phyloP scores from a whole-genome alignment of 192 early-diverging fungal species.

The Coemansia sp. region DNA sequence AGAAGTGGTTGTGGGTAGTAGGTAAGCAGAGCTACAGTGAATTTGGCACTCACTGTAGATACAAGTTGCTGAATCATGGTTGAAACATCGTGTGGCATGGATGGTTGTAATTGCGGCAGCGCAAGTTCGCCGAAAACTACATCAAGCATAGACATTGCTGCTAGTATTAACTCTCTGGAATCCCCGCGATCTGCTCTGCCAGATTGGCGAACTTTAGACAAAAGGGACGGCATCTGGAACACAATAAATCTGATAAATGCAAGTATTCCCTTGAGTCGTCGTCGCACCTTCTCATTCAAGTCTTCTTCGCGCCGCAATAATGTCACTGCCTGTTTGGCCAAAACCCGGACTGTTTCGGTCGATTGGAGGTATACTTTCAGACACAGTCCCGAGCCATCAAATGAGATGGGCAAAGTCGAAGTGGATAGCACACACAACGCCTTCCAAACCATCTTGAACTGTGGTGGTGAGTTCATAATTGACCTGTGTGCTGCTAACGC shows the following conservation, averaged over 20 bases:
- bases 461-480: conserved; percentile 28
- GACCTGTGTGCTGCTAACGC: conserved; percentile 17
- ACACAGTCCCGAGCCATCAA: conserved; percentile 20
- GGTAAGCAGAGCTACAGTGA: conserved; percentile 17
- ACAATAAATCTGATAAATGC: conserved; percentile 41
- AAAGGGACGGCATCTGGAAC: conserved; percentile 35
- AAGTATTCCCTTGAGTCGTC: conserved; percentile 21
- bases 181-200: neutral
- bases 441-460: conserved; percentile 32
- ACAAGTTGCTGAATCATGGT: conserved; percentile 12
- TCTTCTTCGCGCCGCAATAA: conserved; percentile 6
- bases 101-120: neutral
- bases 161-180: neutral
- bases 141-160: conserved; percentile 28
- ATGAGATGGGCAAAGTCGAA: conserved; percentile 12
- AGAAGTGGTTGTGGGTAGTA: conserved; percentile 3
- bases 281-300: conserved; percentile 15
- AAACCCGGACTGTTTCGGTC: conserved; percentile 14
- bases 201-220: conserved; percentile 3
- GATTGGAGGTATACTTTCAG: conserved; percentile 19
- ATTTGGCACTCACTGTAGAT: conserved; percentile 13
- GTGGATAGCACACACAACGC: conserved; percentile 26
- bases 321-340: conserved; percentile 15
- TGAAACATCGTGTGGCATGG: conserved; percentile 5
- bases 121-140: conserved; percentile 24